Base-by-base conservation (phyloP, 805 yeast species). In the Lipomyces starkeyi region DNA sequence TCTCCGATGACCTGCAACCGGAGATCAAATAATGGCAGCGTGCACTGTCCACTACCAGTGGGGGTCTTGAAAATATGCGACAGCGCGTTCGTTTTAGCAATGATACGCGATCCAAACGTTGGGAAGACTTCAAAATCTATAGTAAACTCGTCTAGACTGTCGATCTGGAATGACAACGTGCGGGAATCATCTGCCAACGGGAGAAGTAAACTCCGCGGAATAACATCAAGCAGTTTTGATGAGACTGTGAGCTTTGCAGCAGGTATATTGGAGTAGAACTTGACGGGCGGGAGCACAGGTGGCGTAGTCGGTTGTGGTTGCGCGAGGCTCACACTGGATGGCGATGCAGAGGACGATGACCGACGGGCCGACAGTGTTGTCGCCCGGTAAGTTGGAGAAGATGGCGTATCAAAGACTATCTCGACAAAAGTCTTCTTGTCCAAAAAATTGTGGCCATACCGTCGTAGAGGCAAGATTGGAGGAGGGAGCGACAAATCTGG, bases 401-500 rank as follows among this genome's bases (percentile, higher is more conserved):
- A 76, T 8, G 82, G 81, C 66, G 84, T 62, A 73, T 87, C 87
- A 74, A 93, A 88, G 1, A 86, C 84, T 56, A 95, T 80, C 76
- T 93, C 97, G 37, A 95, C 84, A 70, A 93, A 87, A 3, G 91
- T 91, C 77, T 91, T 92, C 76, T 91, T 91, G 76, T 95, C 98
- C 75, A 95, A 80, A 81, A 93, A 95, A 77, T 92, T 95, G 79
- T 95, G 99, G 17, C 99, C 99, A 76, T 95, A 95, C 74, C 97
- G 86, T 74, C 97, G 84, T 63, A 95, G 81, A 0, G 99, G 99
- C 61, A 95, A 87, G 63, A 95, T 91, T 2, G 99, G 99, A 0
- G 99, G 99, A 0, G 99, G 99, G 66, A 95, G 82, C 27, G 93
- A 87, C 60, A 95, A 84, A 74, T 92, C 97, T 0, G 99, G 98